Evolutionary conservation across 2,329 filamentous ascomycete species (phyloP), one percentile per base, ranked within the genome.

Genomic region (Xylariaceae sp.): DNA sequence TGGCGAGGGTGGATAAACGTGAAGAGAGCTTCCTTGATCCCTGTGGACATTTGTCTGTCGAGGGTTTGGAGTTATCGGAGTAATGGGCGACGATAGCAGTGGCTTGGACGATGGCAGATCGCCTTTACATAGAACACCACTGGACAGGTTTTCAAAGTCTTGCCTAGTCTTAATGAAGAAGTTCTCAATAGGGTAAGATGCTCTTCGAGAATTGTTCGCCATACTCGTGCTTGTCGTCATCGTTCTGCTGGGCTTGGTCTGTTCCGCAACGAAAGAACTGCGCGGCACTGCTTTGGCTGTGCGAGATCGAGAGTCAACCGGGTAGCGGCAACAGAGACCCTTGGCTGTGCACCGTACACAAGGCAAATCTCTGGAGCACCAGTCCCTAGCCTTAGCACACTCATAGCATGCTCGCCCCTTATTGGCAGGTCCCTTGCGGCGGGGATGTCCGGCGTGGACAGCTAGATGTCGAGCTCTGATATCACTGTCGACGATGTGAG

Each of bases 321-420:
- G 60, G 44, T 63, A 63, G 20, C 53, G 25, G 38, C 60, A 63
- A 14, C 46, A 44, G 12, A 63, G 46, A 12, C 51, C 48, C 36
- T 57, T 61, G 3, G 49, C 47, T 19, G 51, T 50, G 45, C 60
- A 63, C 41, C 60, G 48, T 10, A 53, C 29, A 42, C 60, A 63
- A 22, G 60, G 57, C 22, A 59, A 54, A 22, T 55, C 57, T 37
- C 58, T 57, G 14, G 57, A 62, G 42, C 60, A 63, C 34, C 58
- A 54, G 41, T 57, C 59, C 34, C 60, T 49, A 10, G 52, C 54
- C 22, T 51, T 57, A 21, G 60, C 60, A 37, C 59, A 62, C 44
- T 62, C 58, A 20, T 40, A 48, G 22, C 60, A 63, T 16, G 60
- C 60, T 52, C 60, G 53, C 45, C 55, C 60, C 40, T 54, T 54